Evolutionary conservation across 345 rosid genomes (phyloP).

Genomic region (Lenwebbia sp.): DNA sequence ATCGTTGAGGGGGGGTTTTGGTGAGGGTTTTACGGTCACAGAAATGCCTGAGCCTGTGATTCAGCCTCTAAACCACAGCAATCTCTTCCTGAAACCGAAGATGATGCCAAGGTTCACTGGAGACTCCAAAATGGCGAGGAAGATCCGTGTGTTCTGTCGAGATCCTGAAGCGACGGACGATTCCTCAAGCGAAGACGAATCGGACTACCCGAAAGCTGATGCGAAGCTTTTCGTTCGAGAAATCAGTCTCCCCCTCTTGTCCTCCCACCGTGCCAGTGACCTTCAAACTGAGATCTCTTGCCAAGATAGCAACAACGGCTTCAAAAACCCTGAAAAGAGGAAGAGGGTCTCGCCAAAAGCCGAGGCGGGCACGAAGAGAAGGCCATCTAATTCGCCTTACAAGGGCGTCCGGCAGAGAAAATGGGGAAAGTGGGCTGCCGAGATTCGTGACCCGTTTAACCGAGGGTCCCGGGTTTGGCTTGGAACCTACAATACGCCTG

Average conservation of each 20-base stretch:
- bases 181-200: conserved; percentile 76
- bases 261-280: neutral
- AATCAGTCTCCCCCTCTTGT: conserved; percentile 29
- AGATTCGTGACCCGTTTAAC: conserved; percentile 55
- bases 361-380: neutral
- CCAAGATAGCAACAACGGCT: conserved; percentile 50
- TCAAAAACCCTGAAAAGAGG: conserved; percentile 18
- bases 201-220: conserved; percentile 4
- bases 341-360: conserved; percentile 10
- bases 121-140: conserved; percentile 26
- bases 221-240: conserved; percentile 51
- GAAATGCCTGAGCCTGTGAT: conserved; percentile 30
- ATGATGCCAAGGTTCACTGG: conserved; percentile 3
- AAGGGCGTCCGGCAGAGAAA: conserved; percentile 70
- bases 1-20: conserved; percentile 22
- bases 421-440: conserved; percentile 98
- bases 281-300: conserved; percentile 36
- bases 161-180: conserved; percentile 96
- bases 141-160: conserved; percentile 48
- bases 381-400: neutral
- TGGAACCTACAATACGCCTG: conserved; percentile 59
- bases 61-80: conserved; percentile 9
- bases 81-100: conserved; percentile 15
- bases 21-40: conserved; percentile 9
- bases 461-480: conserved; percentile 50